Conservation (phyloP, 495 filamentous ascomycete species). For the Hypoxylon rickii region DNA sequence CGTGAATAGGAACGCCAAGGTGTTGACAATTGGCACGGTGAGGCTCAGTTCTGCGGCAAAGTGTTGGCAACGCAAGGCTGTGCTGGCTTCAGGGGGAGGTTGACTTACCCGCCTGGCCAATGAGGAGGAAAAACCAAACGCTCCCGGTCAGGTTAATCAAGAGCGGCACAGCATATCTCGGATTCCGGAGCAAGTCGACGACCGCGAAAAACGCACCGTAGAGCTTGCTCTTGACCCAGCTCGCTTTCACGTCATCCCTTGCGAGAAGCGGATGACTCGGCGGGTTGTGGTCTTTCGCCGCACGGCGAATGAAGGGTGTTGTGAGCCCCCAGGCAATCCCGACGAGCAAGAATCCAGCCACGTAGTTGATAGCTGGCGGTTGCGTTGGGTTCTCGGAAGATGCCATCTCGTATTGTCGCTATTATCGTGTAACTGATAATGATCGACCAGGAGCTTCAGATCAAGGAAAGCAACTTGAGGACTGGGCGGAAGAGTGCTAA, state of each 20-base stretch:
- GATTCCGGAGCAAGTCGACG: constrained; percentile 75
- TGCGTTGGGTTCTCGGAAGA: constrained; percentile 36
- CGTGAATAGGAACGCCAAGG: constrained; percentile 91
- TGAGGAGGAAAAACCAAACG: constrained; percentile 95
- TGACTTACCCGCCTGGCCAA: constrained; percentile 84
- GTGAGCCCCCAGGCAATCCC: constrained; percentile 83
- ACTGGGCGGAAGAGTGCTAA: too few relatives aligned
- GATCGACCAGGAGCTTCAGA: too few relatives aligned
- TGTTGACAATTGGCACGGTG: constrained; percentile 94
- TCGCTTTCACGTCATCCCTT: constrained; percentile 41
- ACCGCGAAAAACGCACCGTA: constrained; percentile 70
- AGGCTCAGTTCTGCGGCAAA: constrained; percentile 75
- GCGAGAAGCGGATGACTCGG: constrained; percentile 56
- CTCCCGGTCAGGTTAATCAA: constrained; percentile 91
- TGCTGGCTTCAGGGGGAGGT: neutral
- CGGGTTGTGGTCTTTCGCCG: constrained; percentile 62
- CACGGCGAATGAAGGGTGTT: constrained; percentile 74
- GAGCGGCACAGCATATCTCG: constrained; percentile 82
- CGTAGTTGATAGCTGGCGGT: constrained; percentile 74
- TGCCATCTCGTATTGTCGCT: constrained; percentile 35
- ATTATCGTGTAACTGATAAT: too few relatives aligned
- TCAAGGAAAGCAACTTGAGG: too few relatives aligned
- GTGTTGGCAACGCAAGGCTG: constrained; percentile 2
- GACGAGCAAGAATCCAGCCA: constrained; percentile 88
- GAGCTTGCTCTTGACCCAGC: constrained; percentile 60